A percentile compares a stretch with the other conserved stretches of the same genome.
Evolutionary conservation across 169 alveolate species (phyloP).

Genomic region (Plasmodium inui): DNA sequence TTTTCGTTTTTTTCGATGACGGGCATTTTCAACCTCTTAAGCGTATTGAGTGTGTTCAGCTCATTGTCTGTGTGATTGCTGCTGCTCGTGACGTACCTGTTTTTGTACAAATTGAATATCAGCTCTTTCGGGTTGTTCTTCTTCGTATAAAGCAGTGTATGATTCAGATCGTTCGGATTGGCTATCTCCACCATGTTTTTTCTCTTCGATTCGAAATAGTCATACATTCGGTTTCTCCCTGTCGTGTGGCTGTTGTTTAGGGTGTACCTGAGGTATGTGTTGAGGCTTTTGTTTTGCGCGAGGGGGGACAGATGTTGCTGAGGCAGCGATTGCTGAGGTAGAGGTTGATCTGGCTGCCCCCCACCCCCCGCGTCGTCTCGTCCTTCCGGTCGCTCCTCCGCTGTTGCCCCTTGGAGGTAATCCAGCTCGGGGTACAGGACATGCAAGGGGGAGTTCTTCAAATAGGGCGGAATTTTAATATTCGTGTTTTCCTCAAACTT

Average conservation of each 20-base stretch:
- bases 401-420: not conserved
- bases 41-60: conserved; percentile 21
- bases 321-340: too few species aligned
- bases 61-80: conserved; percentile 14
- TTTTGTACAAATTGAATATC: conserved; percentile 30
- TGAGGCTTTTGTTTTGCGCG: not conserved
- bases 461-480: conserved; percentile 24
- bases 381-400: not conserved
- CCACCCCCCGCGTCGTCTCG: not conserved
- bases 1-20: conserved; percentile 40
- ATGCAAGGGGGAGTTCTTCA: conserved; percentile 30
- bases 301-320: not conserved
- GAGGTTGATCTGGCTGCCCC: not conserved
- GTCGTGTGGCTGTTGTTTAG: conserved; percentile 1
- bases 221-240: conserved; percentile 42
- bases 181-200: conserved; percentile 30
- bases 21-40: conserved; percentile 40
- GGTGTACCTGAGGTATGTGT: not conserved
- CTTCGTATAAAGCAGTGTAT: not conserved
- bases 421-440: conserved; percentile 42
- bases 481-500: conserved; percentile 36
- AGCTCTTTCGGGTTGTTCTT: not conserved
- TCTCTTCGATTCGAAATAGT: conserved; percentile 44
- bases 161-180: not conserved
- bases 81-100: conserved; percentile 29